A percentile compares a stretch with the other conserved stretches of the same genome.
phyloP scores from a whole-genome alignment of 805 yeast species.

The Spathaspora girioi region DNA sequence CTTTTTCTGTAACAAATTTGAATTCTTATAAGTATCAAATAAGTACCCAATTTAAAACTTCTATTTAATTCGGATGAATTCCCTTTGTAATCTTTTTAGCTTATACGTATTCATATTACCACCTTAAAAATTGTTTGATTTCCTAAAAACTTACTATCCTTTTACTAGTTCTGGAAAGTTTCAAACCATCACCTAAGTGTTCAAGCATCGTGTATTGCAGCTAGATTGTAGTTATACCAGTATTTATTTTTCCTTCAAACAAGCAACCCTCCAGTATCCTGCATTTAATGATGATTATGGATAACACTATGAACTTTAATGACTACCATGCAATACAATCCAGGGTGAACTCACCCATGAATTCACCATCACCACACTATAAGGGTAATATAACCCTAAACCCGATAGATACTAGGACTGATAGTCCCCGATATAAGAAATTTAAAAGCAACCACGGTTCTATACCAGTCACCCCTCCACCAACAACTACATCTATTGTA shows the following conservation, averaged over 20 bases:
- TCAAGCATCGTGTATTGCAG: background rate
- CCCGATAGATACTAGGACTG: background rate
- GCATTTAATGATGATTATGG: background rate
- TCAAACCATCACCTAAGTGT: background rate
- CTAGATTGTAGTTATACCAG: background rate
- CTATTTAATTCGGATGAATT: background rate
- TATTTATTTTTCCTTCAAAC: background rate
- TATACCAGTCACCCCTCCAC: background rate
- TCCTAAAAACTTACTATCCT: background rate
- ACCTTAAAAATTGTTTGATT: background rate
- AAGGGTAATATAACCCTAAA: background rate
- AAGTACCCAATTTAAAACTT: background rate
- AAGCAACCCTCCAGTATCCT: background rate
- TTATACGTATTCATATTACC: background rate
- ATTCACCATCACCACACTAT: background rate
- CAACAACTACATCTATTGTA: background rate
- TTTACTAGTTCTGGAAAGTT: background rate
- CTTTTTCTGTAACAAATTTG: background rate
- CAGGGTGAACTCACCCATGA: background rate
- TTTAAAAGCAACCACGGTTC: background rate
- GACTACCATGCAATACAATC: background rate
- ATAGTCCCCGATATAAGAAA: background rate
- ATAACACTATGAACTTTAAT: background rate
- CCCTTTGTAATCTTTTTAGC: background rate
- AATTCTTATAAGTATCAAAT: background rate